Evolutionary conservation across 768 basidiomycete species (phyloP).

Genomic region (Amanita molliuscula): DNA sequence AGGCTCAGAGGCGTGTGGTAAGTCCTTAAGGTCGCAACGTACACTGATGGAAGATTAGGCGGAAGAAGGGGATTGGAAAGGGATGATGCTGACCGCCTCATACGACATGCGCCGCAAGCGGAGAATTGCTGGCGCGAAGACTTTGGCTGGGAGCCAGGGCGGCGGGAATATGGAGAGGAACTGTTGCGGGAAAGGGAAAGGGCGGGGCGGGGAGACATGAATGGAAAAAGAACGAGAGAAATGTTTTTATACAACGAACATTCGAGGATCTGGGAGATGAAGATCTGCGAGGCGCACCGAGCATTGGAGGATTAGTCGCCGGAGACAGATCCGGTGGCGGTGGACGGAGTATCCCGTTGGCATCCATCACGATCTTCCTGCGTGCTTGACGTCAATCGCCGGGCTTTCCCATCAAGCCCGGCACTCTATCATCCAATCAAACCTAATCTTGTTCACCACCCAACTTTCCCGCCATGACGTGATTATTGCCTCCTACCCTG

Average conservation of each 20-base stretch:
- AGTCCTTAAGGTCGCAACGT: constrained; percentile 88
- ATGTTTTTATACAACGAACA: constrained; percentile 11
- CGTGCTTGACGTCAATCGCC: constrained; percentile 7
- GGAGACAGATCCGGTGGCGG: constrained; percentile 24
- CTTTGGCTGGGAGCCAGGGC: constrained; percentile 54
- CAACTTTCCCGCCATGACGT: constrained; percentile 15
- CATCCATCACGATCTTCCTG: constrained; percentile 6
- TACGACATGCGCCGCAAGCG: constrained; percentile 90
- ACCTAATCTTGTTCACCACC: constrained; percentile 22
- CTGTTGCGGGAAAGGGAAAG: constrained; percentile 22
- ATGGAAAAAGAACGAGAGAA: constrained; percentile 11
- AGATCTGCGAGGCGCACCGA: constrained; percentile 24
- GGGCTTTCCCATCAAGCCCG: constrained; percentile 1
- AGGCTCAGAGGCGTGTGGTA: constrained; percentile 38
- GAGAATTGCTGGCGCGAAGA: constrained; percentile 79
- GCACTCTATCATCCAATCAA: constrained; percentile 8
- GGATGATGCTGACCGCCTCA: constrained; percentile 50
- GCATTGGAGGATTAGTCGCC: constrained; percentile 28
- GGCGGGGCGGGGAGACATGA: constrained; percentile 51
- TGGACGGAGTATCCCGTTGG: constrained; percentile 8
- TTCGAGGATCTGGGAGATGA: constrained; percentile 32
- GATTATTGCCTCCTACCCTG: constrained; percentile 2
- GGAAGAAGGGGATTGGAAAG: constrained; percentile 1
- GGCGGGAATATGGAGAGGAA: constrained; percentile 35
- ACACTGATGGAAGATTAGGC: constrained; percentile 41